phyloP scores from a whole-genome alignment of 2,329 filamentous ascomycete species.

The Fonsecaea nubica region DNA sequence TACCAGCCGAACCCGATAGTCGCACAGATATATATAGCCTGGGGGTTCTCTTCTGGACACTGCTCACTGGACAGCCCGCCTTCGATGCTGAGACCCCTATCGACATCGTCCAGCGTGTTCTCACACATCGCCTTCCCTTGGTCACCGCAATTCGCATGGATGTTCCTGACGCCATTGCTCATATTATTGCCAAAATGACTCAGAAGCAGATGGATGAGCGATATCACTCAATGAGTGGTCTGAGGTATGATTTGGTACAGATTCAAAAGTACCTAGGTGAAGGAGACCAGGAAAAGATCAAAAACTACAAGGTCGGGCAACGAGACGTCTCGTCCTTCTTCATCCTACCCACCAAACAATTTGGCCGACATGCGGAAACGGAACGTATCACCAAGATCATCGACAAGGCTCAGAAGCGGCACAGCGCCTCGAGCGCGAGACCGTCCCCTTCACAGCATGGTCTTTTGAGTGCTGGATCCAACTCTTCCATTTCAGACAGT shows the following conservation, averaged over 20 bases:
- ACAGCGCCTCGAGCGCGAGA: conserved; percentile 52
- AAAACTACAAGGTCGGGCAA: conserved; percentile 76
- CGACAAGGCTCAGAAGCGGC: conserved; percentile 73
- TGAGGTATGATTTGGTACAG: conserved; percentile 78
- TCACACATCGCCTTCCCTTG: conserved; percentile 77
- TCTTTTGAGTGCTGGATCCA: conserved; percentile 59
- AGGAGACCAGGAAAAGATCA: conserved; percentile 74
- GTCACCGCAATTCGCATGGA: conserved; percentile 80
- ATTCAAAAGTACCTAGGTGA: conserved; percentile 77
- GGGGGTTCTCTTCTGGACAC: conserved; percentile 85
- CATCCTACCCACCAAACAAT: conserved; percentile 79
- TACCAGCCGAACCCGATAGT: conserved; percentile 89
- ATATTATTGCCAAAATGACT: conserved; percentile 90
- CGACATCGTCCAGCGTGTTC: conserved; percentile 88
- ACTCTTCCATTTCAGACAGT: conserved; percentile 60
- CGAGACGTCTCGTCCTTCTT: conserved; percentile 93
- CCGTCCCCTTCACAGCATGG: conserved; percentile 48
- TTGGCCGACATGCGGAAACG: conserved; percentile 77
- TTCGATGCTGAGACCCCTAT: conserved; percentile 81
- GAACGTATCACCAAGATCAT: conserved; percentile 75
- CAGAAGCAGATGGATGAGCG: conserved; percentile 85
- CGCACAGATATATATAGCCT: conserved; percentile 93
- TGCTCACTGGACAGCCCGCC: conserved; percentile 78
- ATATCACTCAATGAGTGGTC: conserved; percentile 85
- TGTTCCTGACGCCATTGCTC: conserved; percentile 79